Base-by-base conservation (phyloP, 2,329 filamentous ascomycete species). In the Zasmidium angulare region DNA sequence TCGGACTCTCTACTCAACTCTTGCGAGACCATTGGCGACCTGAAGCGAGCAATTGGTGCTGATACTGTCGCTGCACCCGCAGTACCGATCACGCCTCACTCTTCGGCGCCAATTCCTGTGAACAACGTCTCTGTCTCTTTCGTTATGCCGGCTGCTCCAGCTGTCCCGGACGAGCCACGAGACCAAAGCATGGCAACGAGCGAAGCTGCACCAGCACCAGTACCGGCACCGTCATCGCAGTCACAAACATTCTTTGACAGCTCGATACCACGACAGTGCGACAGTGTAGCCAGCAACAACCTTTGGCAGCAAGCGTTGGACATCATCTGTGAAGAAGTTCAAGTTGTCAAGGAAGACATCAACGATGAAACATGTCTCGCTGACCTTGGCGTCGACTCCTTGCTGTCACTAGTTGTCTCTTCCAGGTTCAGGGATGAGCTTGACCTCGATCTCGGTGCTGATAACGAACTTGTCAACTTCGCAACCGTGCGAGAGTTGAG, bases 361-460 rank as follows among this genome's bases (percentile, higher is more conserved):
- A 17, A 17, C 3, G 36, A 43, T 17, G 36, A 43, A 10, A 43
- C 36, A 17, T 43, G 36, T 17, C 29, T 65, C 2, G 52, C 55
- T 3, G 67, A 68, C n/a, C 23, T 68, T 4, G 69, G 69, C 1
- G 48, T 68, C 17, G 69, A 71, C 53, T 71, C 69, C 1, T 56
- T 71, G 14, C 63, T 71, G 58, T 46, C 43, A n/a, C 63, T 66
- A 31, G 47, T 43, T 20, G 22, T 58, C 2, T 26, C 49, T 21
- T 43, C 17, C 2, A 14, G 56, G 4, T 50, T 58, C 22, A 22
- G 23, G 12, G 56, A 58, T 4, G 68, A 71, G 53, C 46, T 71
- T 1, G 12, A 60, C 2, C 31, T 40, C 19, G 63, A 69, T 4
- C 46, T 69, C 40, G 59, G 36, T 17, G 36, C 36, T 43, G 36